Conservation (phyloP, 108 stramenopile species). For the Chaetoceros tenuissimus region DNA sequence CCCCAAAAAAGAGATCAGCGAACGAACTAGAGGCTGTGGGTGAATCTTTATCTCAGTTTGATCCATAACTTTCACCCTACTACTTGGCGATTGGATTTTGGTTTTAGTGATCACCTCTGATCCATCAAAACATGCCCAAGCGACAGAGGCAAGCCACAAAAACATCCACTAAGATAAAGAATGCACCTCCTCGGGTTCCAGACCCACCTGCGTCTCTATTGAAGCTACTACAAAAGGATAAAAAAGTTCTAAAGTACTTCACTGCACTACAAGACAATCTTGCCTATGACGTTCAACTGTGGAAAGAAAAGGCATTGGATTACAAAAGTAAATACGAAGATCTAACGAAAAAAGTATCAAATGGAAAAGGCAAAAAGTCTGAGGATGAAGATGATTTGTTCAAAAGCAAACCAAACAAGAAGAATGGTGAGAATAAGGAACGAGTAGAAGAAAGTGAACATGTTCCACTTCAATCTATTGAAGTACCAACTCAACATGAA, state of each 20-base stretch:
- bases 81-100: too few species aligned
- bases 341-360: background rate
- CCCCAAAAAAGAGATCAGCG: too few species aligned
- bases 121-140: background rate
- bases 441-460: too few species aligned
- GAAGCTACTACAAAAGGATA: conserved; percentile 39
- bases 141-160: background rate
- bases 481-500: too few species aligned
- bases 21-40: too few species aligned
- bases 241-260: conserved; percentile 50
- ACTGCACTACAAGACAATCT: conserved; percentile 52
- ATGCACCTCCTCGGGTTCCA: conserved; percentile 21
- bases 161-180: background rate
- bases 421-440: background rate
- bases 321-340: conserved; percentile 15
- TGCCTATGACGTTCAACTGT: conserved; percentile 57
- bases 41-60: too few species aligned
- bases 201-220: conserved; percentile 48
- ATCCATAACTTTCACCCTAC: too few species aligned
- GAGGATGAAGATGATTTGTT: background rate
- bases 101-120: too few species aligned
- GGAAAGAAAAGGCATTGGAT: conserved; percentile 43
- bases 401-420: background rate
- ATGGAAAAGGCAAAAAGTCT: background rate
- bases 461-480: too few species aligned